Percentiles rank a stretch among this genome's conserved stretches.
These are phyloP conservation scores for Pelargonium myrrhifolium DNA, from an alignment of 441 rosid species.

Conservation along the genomic window DNA sequence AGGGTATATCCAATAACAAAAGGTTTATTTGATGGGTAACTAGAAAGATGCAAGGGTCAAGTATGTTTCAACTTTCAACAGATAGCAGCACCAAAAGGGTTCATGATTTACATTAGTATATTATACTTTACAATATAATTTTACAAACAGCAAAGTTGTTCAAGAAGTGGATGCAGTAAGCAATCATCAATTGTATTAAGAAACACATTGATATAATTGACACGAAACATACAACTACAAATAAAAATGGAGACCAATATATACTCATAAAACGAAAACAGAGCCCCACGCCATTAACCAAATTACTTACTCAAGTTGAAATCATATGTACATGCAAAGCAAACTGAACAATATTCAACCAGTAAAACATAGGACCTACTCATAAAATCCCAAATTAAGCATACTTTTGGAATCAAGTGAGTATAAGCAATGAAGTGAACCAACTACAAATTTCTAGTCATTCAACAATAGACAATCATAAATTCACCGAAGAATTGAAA, in stretches of 20 bases:
- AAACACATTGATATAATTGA: no score
- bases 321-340: background rate
- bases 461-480: background rate
- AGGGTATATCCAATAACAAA: background rate
- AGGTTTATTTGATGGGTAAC: background rate
- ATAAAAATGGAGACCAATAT: no score
- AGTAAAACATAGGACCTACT: background rate
- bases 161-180: background rate
- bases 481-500: background rate
- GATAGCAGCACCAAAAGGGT: background rate
- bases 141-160: background rate
- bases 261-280: no score
- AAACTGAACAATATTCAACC: background rate
- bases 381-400: background rate
- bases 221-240: no score
- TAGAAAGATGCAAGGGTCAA: background rate
- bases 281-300: background rate
- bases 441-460: slow-evolving; percentile 1
- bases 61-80: background rate
- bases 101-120: background rate
- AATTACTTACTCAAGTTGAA: background rate
- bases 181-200: no score
- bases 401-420: background rate
- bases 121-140: background rate
- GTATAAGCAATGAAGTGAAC: background rate